Conservation (phyloP, 2,329 filamentous ascomycete species). For the Phialophora macrospora region DNA sequence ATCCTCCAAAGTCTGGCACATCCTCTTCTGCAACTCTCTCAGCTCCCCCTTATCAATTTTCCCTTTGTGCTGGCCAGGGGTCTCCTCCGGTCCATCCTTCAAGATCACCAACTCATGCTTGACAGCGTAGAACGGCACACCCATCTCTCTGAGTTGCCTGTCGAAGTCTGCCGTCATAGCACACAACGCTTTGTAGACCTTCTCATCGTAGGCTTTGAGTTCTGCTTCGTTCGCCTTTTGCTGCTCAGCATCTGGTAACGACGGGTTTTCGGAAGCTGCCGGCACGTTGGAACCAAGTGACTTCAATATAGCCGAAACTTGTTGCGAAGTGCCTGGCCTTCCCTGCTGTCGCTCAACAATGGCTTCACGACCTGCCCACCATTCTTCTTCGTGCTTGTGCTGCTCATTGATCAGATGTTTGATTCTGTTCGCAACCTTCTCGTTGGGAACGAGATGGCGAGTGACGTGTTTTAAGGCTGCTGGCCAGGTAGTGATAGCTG, state of each 20-base stretch:
- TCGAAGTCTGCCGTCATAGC: slow-evolving; percentile 65
- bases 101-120: slow-evolving; percentile 50
- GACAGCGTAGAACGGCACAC: slow-evolving; percentile 66
- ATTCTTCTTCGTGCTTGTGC: slow-evolving; percentile 66
- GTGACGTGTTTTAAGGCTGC: slow-evolving; percentile 58
- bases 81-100: slow-evolving; percentile 36
- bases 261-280: slow-evolving; percentile 1
- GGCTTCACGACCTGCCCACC: slow-evolving; percentile 60
- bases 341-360: slow-evolving; percentile 58
- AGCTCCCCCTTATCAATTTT: slow-evolving; percentile 51
- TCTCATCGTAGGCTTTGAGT: slow-evolving; percentile 63
- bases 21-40: slow-evolving; percentile 52
- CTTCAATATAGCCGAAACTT: slow-evolving; percentile 59
- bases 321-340: slow-evolving; percentile 58
- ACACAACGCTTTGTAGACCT: slow-evolving; percentile 64
- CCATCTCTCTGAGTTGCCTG: slow-evolving; percentile 60
- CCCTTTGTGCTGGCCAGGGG: slow-evolving; percentile 31
- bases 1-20: slow-evolving; percentile 58
- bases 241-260: slow-evolving; percentile 19
- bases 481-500: slow-evolving; percentile 58
- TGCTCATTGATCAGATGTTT: slow-evolving; percentile 66
- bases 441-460: slow-evolving; percentile 53
- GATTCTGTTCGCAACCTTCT: slow-evolving; percentile 53
- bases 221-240: slow-evolving; percentile 57
- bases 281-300: slow-evolving; percentile 37